Evolutionary conservation across 345 rosid species (phyloP), one percentile per base, ranked within the genome.

Genomic region (Erodium maritimum): DNA sequence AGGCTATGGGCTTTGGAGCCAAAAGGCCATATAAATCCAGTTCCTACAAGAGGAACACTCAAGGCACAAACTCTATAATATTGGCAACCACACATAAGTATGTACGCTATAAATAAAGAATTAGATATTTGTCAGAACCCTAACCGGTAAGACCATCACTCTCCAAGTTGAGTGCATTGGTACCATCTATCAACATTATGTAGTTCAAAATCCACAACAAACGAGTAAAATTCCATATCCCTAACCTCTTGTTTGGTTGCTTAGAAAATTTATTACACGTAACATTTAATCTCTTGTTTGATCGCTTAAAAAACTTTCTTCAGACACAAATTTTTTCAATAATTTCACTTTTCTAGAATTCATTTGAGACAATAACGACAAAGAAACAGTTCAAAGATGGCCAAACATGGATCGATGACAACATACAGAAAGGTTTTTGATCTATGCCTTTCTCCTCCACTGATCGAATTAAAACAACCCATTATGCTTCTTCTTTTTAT

Each of bases 321-420:
- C 96, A 88, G 75, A 65, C 94, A 20, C 71, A 85, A 60, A 88
- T 88, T 69, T 88, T 88, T 62, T 94, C 96, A 20, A 94, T 90
- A 1, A n/a, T n/a, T n/a, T n/a, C n/a, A n/a, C n/a, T n/a, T n/a
- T n/a, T n/a, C n/a, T n/a, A n/a, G n/a, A n/a, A n/a, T n/a, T n/a
- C n/a, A n/a, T n/a, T n/a, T n/a, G n/a, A n/a, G n/a, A n/a, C n/a
- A n/a, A n/a, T n/a, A n/a, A n/a, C n/a, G n/a, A n/a, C n/a, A n/a
- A n/a, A n/a, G n/a, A 88, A 88, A 69, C 96, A 88, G 77, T 94
- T 88, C 50, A 94, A 88, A 55, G 96, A 88, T 71, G 96, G 96
- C 52, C 82, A 94, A 29, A 88, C 96, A 53, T 78, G 85, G 37
- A 94, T 94, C 20, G 94, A 88, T 51, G 86, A 88, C 82, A 88